Evolutionary conservation across 2,329 filamentous ascomycete genomes (phyloP).

Genomic region (Bimuria novae-zelandiae): DNA sequence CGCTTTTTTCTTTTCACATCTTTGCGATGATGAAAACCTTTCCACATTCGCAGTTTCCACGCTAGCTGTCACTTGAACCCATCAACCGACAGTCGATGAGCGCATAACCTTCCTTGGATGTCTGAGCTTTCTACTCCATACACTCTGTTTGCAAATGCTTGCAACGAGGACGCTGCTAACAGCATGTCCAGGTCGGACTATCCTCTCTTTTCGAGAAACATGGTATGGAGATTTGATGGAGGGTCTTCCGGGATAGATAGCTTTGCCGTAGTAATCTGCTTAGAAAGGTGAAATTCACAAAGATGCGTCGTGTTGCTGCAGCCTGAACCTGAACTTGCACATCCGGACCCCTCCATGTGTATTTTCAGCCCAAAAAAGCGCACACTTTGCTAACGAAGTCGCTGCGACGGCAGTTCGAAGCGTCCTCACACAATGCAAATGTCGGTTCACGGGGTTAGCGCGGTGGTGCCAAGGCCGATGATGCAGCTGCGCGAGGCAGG

Average conservation of each 20-base stretch:
- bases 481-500: constrained; percentile 12
- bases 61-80: constrained; percentile 72
- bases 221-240: not conserved
- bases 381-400: constrained; percentile 5
- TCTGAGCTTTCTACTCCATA: constrained; percentile 56
- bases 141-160: constrained; percentile 12
- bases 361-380: not conserved
- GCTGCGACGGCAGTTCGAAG: not conserved
- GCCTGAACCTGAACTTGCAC: too few relatives aligned
- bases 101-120: constrained; percentile 74
- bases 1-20: constrained; percentile 15
- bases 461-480: not conserved
- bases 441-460: not conserved
- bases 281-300: too few relatives aligned
- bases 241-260: not conserved
- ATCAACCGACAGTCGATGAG: constrained; percentile 67
- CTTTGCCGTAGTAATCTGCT: too few relatives aligned
- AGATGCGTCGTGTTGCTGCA: too few relatives aligned
- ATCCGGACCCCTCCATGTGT: too few relatives aligned
- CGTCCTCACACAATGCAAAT: not conserved
- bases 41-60: constrained; percentile 89
- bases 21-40: constrained; percentile 72
- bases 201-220: not conserved
- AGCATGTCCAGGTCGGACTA: not conserved
- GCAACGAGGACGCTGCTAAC: constrained; percentile 23